Base-by-base conservation (phyloP, 441 rosid species). In the Isatis lusitanica region DNA sequence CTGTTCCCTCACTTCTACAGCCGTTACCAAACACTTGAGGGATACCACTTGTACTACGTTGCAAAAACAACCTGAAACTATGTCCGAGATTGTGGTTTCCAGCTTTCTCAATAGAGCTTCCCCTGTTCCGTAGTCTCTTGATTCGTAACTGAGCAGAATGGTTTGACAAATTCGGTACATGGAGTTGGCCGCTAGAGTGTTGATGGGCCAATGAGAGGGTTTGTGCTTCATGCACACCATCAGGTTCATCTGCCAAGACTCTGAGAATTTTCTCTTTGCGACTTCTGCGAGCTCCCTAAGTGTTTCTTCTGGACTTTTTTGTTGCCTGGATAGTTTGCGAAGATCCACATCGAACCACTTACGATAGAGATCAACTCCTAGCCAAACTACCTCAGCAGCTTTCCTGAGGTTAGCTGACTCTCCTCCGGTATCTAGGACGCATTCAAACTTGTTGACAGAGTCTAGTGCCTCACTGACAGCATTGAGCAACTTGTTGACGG, bases 271-370 rank as follows among this genome's bases (percentile, higher is more conserved):
- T 24, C 69, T 74, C 82, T 86, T 89, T 15, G 91, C 92, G 17
- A 80, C 63, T 8, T 86, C 86, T 0, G 79, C 71, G 6, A 94
- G 94, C 48, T 71, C 68, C 73, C 87, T 56, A 2, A 94, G 86
- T 2, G 68, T 71, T 43, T 77, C 80, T 21, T 77, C 73, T 7
- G 63, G 63, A 50, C 3, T 50, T 58, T 66, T 68, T 59, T 81
- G 74, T 64, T 84, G 84, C 59, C 17, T 35, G 26, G 90, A 83
- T 72, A 87, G 77, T 74, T 88, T 81, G 26, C 46, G 59, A 67
- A 94, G 93, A 79, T 92, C 90, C 15, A 92, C 74, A 73, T 84
- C 85, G 12, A 87, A 81, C 97, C 97, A 94, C 67, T 82, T 85
- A 39, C 80, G 91, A 79, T 81, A 86, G 63, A 94, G 87, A 79